Conservation (phyloP, 768 basidiomycete genomes). For the Sporobolomyces phaffii region DNA sequence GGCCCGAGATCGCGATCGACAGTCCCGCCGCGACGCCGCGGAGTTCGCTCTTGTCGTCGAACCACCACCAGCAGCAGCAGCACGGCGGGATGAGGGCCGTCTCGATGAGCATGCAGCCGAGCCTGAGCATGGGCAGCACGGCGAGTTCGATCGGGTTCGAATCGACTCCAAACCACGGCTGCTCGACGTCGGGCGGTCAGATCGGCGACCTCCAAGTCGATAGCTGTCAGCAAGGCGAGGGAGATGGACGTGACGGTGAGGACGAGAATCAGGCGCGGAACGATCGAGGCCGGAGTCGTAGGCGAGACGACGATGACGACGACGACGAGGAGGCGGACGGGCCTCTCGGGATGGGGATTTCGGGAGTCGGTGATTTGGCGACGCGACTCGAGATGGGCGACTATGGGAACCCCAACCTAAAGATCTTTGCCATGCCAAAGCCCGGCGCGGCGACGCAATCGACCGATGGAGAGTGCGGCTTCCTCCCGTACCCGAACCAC, state of each 20-base stretch:
- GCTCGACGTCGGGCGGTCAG: conserved; percentile 6
- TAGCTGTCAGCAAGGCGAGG: background rate
- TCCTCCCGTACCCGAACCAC: conserved; percentile 40
- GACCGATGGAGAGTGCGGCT: conserved; percentile 17
- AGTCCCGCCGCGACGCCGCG: conserved; percentile 17
- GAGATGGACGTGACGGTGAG: too few species aligned
- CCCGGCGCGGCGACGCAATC: background rate
- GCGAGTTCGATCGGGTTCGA: conserved; percentile 16
- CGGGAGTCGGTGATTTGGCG: conserved; percentile 23
- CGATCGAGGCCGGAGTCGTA: too few species aligned
- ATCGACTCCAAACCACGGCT: background rate
- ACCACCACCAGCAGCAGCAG: conserved; percentile 4
- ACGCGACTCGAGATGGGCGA: conserved; percentile 24
- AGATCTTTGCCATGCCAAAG: conserved; percentile 31
- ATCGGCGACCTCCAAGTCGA: background rate
- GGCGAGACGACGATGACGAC: background rate
- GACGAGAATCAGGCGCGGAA: too few species aligned
- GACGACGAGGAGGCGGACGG: background rate
- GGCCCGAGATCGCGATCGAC: conserved; percentile 35
- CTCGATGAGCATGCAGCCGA: conserved; percentile 19
- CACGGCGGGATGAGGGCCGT: background rate
- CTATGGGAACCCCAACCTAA: conserved; percentile 30
- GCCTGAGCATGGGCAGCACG: conserved; percentile 21
- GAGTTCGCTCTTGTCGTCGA: background rate
- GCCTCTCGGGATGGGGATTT: conserved; percentile 37